A percentile compares a stretch with the other conserved stretches of the same genome.
phyloP scores from a whole-genome alignment of 345 rosid genomes.

The Linum usitatissimum region DNA sequence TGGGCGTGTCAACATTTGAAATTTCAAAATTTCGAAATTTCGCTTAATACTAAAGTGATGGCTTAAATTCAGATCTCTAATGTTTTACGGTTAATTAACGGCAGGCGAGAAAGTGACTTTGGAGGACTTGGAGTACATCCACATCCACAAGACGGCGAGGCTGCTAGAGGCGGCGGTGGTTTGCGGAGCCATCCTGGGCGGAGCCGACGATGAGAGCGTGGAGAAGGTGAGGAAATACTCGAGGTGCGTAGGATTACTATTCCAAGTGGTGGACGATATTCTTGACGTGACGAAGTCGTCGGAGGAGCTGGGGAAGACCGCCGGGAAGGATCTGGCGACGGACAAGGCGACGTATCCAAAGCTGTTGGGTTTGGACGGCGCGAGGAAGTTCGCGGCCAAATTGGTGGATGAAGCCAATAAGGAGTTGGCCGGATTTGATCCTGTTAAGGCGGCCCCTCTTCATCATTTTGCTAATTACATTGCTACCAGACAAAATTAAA shows the following conservation, averaged over 20 bases:
- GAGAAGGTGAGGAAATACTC: background rate
- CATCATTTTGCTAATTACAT: constrained; percentile 2
- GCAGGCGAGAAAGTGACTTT: background rate
- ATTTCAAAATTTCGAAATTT: no score
- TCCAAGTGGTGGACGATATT: constrained; percentile 5
- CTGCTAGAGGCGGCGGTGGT: constrained; percentile 4
- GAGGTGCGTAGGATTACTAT: background rate
- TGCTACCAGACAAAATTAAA: background rate
- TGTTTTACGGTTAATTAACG: background rate
- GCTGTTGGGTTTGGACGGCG: background rate
- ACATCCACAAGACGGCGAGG: constrained; percentile 4
- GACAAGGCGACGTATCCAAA: constrained; percentile 1
- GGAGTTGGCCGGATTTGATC: background rate
- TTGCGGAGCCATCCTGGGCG: background rate
- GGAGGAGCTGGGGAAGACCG: constrained; percentile 6
- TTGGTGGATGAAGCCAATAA: background rate
- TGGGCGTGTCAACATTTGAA: no score
- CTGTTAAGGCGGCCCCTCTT: constrained; percentile 1
- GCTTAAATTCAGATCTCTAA: no score
- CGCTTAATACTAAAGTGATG: no score
- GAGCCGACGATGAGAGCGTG: background rate
- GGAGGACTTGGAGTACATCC: constrained; percentile 1
- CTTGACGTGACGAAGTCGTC: constrained; percentile 5
- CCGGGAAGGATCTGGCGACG: constrained; percentile 1
- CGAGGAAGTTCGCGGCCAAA: background rate